Evolutionary conservation across 495 filamentous ascomycete genomes (phyloP).

Genomic region (Podospora bellae-mahoneyi): DNA sequence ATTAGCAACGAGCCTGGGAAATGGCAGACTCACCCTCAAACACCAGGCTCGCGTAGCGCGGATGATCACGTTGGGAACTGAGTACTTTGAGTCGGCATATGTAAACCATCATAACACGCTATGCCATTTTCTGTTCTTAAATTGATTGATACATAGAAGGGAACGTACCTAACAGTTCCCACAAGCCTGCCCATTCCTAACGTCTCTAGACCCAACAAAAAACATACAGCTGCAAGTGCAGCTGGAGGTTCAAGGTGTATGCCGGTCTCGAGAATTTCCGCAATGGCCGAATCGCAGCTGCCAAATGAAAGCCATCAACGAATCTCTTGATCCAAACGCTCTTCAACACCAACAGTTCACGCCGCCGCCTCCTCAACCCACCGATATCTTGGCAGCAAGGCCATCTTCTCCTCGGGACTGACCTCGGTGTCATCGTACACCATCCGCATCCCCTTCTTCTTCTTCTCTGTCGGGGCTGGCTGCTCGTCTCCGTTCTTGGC

Average conservation of each 20-base stretch:
- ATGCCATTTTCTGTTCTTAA: constrained; percentile 19
- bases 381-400: constrained; percentile 69
- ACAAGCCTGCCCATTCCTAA: not conserved
- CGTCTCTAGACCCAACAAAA: not conserved
- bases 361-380: constrained; percentile 43
- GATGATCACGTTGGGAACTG: not conserved
- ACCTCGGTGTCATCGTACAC: constrained; percentile 73
- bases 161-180: constrained; percentile 18
- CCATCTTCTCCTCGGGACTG: constrained; percentile 88
- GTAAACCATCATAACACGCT: constrained; percentile 5
- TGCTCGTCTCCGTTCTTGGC: constrained; percentile 40
- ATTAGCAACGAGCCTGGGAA: not conserved
- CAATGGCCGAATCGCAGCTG: not conserved
- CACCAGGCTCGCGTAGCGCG: not conserved
- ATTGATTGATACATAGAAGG: constrained; percentile 14
- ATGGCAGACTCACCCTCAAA: not conserved
- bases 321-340: not conserved
- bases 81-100: not conserved
- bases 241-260: not conserved
- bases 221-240: not conserved
- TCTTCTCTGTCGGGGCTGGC: constrained; percentile 55
- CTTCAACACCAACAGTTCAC: constrained; percentile 4
- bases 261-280: not conserved
- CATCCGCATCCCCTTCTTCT: constrained; percentile 66
- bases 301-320: not conserved